Conservation (phyloP, 164 flowering plant species). For the Vitis rupestris region DNA sequence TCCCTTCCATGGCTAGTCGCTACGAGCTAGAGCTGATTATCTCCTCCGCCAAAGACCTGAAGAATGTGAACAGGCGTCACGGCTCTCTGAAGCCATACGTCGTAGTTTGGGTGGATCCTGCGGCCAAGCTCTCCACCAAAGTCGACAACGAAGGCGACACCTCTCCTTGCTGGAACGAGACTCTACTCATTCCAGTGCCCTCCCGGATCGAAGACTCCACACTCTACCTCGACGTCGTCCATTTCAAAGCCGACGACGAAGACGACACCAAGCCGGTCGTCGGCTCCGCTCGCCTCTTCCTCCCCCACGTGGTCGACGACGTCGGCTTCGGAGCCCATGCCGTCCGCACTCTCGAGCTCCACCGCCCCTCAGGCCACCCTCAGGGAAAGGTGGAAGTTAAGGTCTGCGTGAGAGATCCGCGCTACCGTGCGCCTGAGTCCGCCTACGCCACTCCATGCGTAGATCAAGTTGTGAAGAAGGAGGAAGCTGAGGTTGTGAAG, state of each 20-base stretch:
- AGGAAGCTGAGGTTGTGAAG: slow-evolving; percentile 12
- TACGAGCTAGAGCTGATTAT: slow-evolving; percentile 59
- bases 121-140: slow-evolving; percentile 49
- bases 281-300: slow-evolving; percentile 49
- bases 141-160: slow-evolving; percentile 63
- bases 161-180: slow-evolving; percentile 58
- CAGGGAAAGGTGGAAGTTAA: slow-evolving; percentile 65
- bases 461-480: slow-evolving; percentile 13
- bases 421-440: slow-evolving; percentile 39
- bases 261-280: slow-evolving; percentile 58
- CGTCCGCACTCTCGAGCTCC: slow-evolving; percentile 36
- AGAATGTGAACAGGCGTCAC: slow-evolving; percentile 88
- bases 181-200: slow-evolving; percentile 47
- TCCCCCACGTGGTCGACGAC: slow-evolving; percentile 52
- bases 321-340: slow-evolving; percentile 36
- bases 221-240: slow-evolving; percentile 60
- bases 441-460: slow-evolving; percentile 15
- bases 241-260: slow-evolving; percentile 27
- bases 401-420: slow-evolving; percentile 36
- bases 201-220: slow-evolving; percentile 43
- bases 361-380: slow-evolving; percentile 90
- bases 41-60: slow-evolving; percentile 65
- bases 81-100: slow-evolving; percentile 70
- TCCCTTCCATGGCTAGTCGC: slow-evolving; percentile 21
- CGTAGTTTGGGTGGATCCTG: slow-evolving; percentile 74